Percentiles rank a stretch among this genome's conserved stretches.
Conservation (phyloP, 2,329 filamentous ascomycete species). For the Colletotrichum sp. region DNA sequence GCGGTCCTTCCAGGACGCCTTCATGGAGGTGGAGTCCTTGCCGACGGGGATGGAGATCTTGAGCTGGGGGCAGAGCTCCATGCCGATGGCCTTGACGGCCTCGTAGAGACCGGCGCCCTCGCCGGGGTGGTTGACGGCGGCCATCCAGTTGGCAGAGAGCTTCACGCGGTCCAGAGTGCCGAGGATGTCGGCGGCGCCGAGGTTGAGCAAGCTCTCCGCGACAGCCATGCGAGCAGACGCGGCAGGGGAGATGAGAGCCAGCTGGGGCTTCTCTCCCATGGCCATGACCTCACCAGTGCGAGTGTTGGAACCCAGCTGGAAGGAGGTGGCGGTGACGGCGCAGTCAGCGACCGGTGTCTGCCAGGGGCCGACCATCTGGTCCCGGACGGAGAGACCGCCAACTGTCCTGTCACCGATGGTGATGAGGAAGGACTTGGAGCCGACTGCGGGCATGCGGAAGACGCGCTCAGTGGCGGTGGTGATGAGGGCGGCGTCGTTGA, state of each 20-base stretch:
- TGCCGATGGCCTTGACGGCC: conserved; percentile 89
- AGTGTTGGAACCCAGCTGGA: conserved; percentile 68
- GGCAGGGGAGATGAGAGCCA: conserved; percentile 87
- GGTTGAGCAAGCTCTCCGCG: conserved; percentile 89
- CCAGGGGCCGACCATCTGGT: conserved; percentile 97
- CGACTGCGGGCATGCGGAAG: conserved; percentile 84
- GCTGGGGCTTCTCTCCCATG: conserved; percentile 89
- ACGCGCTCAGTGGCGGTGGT: conserved; percentile 79
- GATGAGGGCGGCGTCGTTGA: conserved; percentile 57
- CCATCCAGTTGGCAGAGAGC: conserved; percentile 99
- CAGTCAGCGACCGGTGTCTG: conserved; percentile 94
- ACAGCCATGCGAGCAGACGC: conserved; percentile 97
- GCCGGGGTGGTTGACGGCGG: conserved; percentile 89
- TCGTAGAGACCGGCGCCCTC: conserved; percentile 93
- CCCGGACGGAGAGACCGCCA: conserved; percentile 84
- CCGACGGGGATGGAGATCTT: conserved; percentile 94
- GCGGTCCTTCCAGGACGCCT: conserved; percentile 88
- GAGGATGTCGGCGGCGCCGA: conserved; percentile 76
- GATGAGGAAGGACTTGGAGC: conserved; percentile 97
- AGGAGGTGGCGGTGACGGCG: conserved; percentile 86
- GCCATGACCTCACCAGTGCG: conserved; percentile 95
- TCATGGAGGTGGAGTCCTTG: conserved; percentile 99
- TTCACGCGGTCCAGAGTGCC: conserved; percentile 80
- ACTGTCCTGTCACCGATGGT: conserved; percentile 95
- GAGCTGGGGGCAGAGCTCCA: conserved; percentile 90